Conservation (phyloP, 805 yeast genomes). For the Zygotorulaspora chibaensis region DNA sequence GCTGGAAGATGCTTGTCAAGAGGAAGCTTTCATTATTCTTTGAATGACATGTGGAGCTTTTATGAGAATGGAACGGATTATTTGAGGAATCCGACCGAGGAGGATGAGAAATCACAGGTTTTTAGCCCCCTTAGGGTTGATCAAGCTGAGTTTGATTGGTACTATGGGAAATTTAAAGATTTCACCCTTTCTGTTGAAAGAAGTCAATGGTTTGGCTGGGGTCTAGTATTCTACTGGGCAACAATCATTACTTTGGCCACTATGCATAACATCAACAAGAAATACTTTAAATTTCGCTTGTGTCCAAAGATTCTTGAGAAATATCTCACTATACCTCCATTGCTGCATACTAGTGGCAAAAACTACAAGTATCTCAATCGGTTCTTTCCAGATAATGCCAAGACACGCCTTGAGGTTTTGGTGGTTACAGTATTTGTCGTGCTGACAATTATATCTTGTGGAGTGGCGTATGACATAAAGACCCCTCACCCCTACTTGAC, state of each 20-base stretch:
- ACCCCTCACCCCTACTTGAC: slow-evolving; percentile 39
- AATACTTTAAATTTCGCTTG: slow-evolving; percentile 25
- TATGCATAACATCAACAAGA: slow-evolving; percentile 27
- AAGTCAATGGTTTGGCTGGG: slow-evolving; percentile 45
- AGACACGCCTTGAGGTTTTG: slow-evolving; percentile 31
- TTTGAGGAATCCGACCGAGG: slow-evolving; percentile 29
- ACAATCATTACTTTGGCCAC: slow-evolving; percentile 34
- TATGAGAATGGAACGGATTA: slow-evolving; percentile 37
- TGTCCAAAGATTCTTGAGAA: slow-evolving; percentile 24
- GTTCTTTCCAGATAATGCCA: slow-evolving; percentile 31
- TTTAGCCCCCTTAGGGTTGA: slow-evolving; percentile 36
- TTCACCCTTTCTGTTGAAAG: slow-evolving; percentile 36
- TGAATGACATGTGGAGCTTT: slow-evolving; percentile 33
- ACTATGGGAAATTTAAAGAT: slow-evolving; percentile 36
- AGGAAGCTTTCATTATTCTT: slow-evolving; percentile 34
- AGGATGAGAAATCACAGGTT: slow-evolving; percentile 25
- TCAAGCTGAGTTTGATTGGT: slow-evolving; percentile 33
- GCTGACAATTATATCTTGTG: slow-evolving; percentile 31
- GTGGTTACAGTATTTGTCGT: slow-evolving; percentile 34
- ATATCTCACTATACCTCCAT: slow-evolving; percentile 28
- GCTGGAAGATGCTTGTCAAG: slow-evolving; percentile 36
- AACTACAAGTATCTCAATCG: neutral
- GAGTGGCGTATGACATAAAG: slow-evolving; percentile 36
- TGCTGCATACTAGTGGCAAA: slow-evolving; percentile 19
- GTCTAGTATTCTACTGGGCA: slow-evolving; percentile 42